phyloP scores from a whole-genome alignment of 2,329 filamentous ascomycete genomes.

The Ascocoryne sarcoides region DNA sequence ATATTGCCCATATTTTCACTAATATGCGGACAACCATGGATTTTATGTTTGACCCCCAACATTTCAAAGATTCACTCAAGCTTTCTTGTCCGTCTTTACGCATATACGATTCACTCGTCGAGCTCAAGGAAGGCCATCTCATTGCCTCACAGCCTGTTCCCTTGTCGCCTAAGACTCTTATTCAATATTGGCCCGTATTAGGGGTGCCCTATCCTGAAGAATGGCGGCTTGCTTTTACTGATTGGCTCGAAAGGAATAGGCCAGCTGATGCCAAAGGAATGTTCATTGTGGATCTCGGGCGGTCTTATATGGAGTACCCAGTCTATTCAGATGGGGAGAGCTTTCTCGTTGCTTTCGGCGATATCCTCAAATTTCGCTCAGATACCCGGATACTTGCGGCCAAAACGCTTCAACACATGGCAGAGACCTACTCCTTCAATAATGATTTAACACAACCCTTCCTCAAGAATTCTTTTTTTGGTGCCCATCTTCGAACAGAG shows the following conservation, averaged over 20 bases:
- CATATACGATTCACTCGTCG: constrained; percentile 10
- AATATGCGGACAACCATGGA: constrained; percentile 11
- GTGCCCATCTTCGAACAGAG: constrained; percentile 22
- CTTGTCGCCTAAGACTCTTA: not conserved
- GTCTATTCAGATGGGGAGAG: constrained; percentile 17
- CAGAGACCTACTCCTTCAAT: constrained; percentile 6
- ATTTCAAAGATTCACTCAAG: constrained; percentile 21
- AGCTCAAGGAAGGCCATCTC: not conserved
- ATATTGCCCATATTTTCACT: constrained; percentile 18
- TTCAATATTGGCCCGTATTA: no score
- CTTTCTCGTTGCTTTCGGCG: constrained; percentile 19
- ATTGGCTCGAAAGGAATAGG: constrained; percentile 16
- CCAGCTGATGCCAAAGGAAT: no score
- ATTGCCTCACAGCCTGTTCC: constrained; percentile 17
- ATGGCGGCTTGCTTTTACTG: constrained; percentile 19
- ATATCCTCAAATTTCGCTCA: constrained; percentile 18
- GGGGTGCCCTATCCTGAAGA: constrained; percentile 17
- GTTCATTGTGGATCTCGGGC: constrained; percentile 19
- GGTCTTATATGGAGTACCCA: constrained; percentile 19
- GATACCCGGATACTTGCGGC: constrained; percentile 20
- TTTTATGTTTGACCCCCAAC: constrained; percentile 22
- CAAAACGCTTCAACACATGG: constrained; percentile 10
- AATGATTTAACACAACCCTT: constrained; percentile 6
- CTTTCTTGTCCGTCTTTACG: constrained; percentile 21
- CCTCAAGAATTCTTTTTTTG: constrained; percentile 10